phyloP scores from a whole-genome alignment of 2,329 filamentous ascomycete genomes.

The Claviceps pusilla region DNA sequence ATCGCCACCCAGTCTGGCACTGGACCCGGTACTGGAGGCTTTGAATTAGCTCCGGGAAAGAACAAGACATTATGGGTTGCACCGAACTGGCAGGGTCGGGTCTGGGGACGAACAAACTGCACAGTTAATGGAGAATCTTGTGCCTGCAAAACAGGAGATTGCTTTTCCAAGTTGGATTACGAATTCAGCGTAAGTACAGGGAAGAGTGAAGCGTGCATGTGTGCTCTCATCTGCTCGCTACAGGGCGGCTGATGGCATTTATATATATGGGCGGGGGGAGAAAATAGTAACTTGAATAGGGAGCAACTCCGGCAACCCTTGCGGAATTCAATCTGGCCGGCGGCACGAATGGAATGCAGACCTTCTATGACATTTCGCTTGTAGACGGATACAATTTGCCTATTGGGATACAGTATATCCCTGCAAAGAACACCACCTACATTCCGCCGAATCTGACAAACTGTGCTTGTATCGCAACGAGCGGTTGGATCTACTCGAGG shows the following conservation, averaged over 20 bases:
- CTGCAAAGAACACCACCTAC: constrained; percentile 45
- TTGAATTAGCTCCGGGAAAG: constrained; percentile 45
- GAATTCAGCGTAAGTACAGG: constrained; percentile 43
- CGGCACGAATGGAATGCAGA: constrained; percentile 43
- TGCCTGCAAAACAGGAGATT: constrained; percentile 64
- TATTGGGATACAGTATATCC: constrained; percentile 45
- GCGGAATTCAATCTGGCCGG: constrained; percentile 68
- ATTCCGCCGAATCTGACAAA: constrained; percentile 67
- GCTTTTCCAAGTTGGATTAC: constrained; percentile 55
- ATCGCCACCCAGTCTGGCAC: constrained; percentile 58
- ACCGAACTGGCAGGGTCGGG: constrained; percentile 61
- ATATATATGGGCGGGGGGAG: not conserved
- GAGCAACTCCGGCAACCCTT: constrained; percentile 57
- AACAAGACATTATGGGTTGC: constrained; percentile 50
- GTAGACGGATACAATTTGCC: constrained; percentile 77
- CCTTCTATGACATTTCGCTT: constrained; percentile 72
- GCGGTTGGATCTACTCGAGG: constrained; percentile 42
- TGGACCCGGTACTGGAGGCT: constrained; percentile 52
- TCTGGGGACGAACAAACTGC: constrained; percentile 78
- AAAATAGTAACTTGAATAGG: constrained; percentile 27
- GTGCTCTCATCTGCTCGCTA: not conserved
- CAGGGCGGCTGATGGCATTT: not conserved
- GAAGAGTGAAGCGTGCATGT: not conserved
- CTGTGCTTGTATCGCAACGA: constrained; percentile 58
- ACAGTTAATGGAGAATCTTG: constrained; percentile 53